Conservation (phyloP, 78 protist genomes). For the Mantamonas sphyraenae region DNA sequence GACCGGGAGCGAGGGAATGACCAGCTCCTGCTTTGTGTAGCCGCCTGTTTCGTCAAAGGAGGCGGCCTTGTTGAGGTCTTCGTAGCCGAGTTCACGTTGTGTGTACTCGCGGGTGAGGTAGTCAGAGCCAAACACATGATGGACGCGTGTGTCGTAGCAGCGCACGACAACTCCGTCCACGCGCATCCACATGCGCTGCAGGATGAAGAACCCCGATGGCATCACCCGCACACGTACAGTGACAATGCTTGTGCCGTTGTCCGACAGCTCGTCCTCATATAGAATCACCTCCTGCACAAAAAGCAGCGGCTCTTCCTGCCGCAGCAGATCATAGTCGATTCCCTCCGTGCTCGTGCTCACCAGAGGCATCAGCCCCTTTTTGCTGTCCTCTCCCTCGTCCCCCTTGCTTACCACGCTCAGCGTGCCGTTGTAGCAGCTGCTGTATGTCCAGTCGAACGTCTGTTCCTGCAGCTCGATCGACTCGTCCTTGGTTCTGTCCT, state of each 20-base stretch:
- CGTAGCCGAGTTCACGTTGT: not conserved
- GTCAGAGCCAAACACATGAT: conserved; percentile 30
- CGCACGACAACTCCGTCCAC: conserved; percentile 57
- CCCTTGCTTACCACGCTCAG: too few relatives aligned
- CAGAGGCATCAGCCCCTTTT: too few relatives aligned
- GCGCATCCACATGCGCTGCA: conserved; percentile 46
- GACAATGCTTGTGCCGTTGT: conserved; percentile 52
- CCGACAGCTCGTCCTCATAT: conserved; percentile 63
- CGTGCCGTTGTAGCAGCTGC: conserved; percentile 38
- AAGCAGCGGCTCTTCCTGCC: conserved; percentile 51
- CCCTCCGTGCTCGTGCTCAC: conserved; percentile 30
- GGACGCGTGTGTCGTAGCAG: conserved; percentile 49
- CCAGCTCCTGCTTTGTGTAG: too few relatives aligned
- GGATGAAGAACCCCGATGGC: conserved; percentile 41
- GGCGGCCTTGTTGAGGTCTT: too few relatives aligned
- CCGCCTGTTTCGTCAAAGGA: too few relatives aligned
- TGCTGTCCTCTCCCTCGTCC: too few relatives aligned
- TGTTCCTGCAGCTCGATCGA: not conserved
- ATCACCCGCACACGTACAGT: conserved; percentile 60
- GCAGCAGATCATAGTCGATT: conserved; percentile 41
- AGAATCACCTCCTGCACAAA: conserved; percentile 52
- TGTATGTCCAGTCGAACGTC: conserved; percentile 59
- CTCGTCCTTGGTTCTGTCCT: not conserved
- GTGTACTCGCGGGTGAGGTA: conserved; percentile 22
- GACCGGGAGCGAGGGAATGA: too few relatives aligned